Base-by-base conservation (phyloP, 305 asterid species). In the Fraxinus paxiana region DNA sequence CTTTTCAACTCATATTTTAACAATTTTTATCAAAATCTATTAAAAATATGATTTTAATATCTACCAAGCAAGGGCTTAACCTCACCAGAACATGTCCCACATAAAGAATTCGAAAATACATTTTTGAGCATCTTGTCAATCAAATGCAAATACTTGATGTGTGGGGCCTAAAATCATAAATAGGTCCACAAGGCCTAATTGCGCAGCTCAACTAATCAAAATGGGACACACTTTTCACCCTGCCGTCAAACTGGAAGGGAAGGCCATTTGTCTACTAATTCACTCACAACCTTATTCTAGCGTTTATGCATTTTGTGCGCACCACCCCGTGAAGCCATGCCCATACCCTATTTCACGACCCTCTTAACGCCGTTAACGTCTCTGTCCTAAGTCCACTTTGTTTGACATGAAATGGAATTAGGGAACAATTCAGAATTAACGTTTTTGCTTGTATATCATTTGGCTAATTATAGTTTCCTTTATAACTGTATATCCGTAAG, bases 191-290 rank as follows among this genome's bases (percentile, higher is more conserved):
- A 41, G 4, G 15, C n/a, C 17, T 5, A 2, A 43, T 43, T 4
- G 61, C 20, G 20, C 17, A 13, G 59, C n/a, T 46, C 18, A 13
- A 10, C 17, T 46, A 51, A 51, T 51, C 61, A 15, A 51, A 51
- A 24, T 17, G 28, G 3, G n/a, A 17, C 18, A 56, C 24, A 1
- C 0, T 17, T 77, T 76, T 75, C 4, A 63, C 56, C 73, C 71
- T 43, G 81, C 86, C 85, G 76, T 74, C 79, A 84, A 82, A 28
- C 1, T 31, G 48, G 51, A 0, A 10, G 3, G 20, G 85, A 86
- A 88, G 86, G 85, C 82, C 83, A 82, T 80, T 38, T 33, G 83
- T 82, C 87, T 84, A 82, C 74, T 86, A 83, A 83, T 41, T 30
- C 86, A 80, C 79, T 41, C 88, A 70, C 85, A 81, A 83, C 30